Evolutionary conservation across 176 grass and related monocot genomes (phyloP).

Genomic region (Secale cereale): DNA sequence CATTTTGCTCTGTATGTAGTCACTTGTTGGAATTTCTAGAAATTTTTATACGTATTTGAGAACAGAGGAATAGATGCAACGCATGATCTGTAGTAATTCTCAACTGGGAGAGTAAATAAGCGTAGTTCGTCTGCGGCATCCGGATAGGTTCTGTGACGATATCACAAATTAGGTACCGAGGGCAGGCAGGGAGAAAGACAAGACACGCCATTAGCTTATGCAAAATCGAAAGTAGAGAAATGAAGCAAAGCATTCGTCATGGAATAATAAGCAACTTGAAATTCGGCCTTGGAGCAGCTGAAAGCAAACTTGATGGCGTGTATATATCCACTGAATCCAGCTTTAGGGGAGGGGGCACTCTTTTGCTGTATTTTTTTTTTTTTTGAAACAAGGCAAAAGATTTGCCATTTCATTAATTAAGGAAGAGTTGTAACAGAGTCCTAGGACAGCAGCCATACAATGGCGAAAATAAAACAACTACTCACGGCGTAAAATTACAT

Average conservation of each 20-base stretch:
- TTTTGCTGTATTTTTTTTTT: conserved; percentile 11
- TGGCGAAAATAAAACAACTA: no score
- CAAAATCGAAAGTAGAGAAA: not conserved
- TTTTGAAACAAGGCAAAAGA: no score
- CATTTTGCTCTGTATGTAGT: no score
- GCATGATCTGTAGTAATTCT: not conserved
- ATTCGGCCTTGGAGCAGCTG: conserved; percentile 33
- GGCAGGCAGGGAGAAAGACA: conserved; percentile 12
- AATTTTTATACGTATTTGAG: no score
- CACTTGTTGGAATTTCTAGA: no score
- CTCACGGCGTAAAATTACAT: no score
- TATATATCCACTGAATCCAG: conserved; percentile 37
- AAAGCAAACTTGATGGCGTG: conserved; percentile 33
- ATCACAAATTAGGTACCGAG: conserved; percentile 45
- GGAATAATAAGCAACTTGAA: not conserved
- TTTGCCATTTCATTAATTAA: no score
- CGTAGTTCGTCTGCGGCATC: not conserved
- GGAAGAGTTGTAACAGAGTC: no score
- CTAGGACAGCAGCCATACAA: no score
- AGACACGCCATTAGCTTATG: not conserved
- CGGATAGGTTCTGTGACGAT: conserved; percentile 42
- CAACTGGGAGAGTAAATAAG: conserved; percentile 2
- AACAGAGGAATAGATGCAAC: not conserved
- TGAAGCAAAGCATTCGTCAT: not conserved
- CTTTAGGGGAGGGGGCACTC: conserved; percentile 17